Evolutionary conservation across 2,329 filamentous ascomycete species (phyloP), one percentile per base, ranked within the genome.

Genomic region (Scleromitrula shiraiana): DNA sequence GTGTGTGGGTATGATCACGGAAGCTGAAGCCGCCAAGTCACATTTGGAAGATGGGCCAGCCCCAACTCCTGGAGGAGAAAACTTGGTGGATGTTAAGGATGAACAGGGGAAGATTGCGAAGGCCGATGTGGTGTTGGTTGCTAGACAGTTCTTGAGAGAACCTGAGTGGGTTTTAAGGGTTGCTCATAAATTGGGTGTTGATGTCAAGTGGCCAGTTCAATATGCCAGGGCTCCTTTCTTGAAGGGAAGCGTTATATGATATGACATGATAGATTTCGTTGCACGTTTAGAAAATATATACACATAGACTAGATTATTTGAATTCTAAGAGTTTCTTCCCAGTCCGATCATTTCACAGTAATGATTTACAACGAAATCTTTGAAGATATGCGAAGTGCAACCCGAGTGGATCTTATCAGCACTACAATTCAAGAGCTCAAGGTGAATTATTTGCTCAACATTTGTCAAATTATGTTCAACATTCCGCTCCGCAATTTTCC

Each of bases 131-230:
- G 80, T 83, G 0, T 73, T 91, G 15, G 73, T 84, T 1, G 90
- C 53, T 0, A 74, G 88, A 48, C 83, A 85, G 60, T 93, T 93
- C 66, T 73, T 94, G 68, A 80, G 88, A 64, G 88, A 95, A 61
- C 85, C 89, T 0, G 82, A 86, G 50, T 80, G 89, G 62, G 83
- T 88, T 7, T 79, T 88, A 67, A 74, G 77, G 27, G 82, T 78
- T 53, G 89, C 87, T 0, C 76, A 85, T 52, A 77, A 88, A 55
- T 69, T 95, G 26, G 80, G 78, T 8, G 80, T 90, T 3, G 70
- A 79, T 50, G 78, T 90, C 5, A 71, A 82, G 57, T 83, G 83
- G 77, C 78, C 88, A 9, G 14, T 50, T 29, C 60, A 62, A 27
- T 62, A 61, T 42, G 15, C 33, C 9, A 49, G 56, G 38, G 56